Base-by-base conservation (phyloP, 768 basidiomycete genomes). In the Trametes punicea region DNA sequence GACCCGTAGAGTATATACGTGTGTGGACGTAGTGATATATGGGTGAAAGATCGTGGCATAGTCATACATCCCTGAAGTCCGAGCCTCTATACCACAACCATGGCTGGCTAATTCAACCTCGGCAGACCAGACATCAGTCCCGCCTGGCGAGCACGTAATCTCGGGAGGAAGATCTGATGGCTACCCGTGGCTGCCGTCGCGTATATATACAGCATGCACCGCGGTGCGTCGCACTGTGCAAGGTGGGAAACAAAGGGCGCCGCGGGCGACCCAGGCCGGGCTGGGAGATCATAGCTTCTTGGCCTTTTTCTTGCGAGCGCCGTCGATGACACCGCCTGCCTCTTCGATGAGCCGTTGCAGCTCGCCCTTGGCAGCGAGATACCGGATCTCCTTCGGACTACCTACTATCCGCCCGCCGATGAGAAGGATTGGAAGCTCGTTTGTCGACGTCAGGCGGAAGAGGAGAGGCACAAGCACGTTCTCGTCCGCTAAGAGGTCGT, bases 361-460 rank as follows among this genome's bases (percentile, higher is more conserved):
- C 54, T 82, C 75, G 38, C 83, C 85, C 33, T 66, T 74, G 46
- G 75, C 69, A 36, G 77, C 64, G 33, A 87, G 70, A 44, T 65
- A 75, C 36, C 77, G 76, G 59, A 90, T 78, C 18, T 81, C 75
- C 15, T 75, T 70, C 36, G 85, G 67, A 21, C 61, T 55, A 46
- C 64, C 69, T 15, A 87, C 71, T 15, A 78, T 68, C 44, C 75
- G 74, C 31, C 90, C 90, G 16, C 83, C 85, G 41, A 93, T 68
- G 49, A 93, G 74, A 4, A 92, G 77, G 27, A 90, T 67, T 15
- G 90, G 88, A 6, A 91, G 72, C 15, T 81, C 77, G 1, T 73
- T 59, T 3, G 75, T 65, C 15, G 69, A 70, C 0, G 87, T 87
- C 34, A 92, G 73, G 0, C 90, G 84, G 11, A 67, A 63, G 41